These are phyloP conservation scores for Conoideocrella luteorostrata DNA, from an alignment of 2,329 filamentous ascomycete genomes.

Conservation along the genomic window DNA sequence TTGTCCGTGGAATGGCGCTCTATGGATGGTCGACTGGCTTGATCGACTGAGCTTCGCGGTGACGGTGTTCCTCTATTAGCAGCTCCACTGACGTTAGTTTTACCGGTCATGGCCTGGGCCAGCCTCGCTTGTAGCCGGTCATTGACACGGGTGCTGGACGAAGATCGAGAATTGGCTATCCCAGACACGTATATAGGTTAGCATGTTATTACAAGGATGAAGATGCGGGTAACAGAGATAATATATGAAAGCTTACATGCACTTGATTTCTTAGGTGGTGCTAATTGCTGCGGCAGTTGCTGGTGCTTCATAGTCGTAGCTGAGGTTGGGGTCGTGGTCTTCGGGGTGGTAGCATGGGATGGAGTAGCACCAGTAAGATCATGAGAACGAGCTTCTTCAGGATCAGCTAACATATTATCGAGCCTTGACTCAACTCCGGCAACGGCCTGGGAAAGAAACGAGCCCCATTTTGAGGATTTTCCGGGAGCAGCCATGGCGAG, in stretches of 20 bases:
- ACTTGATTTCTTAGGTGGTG: conserved; percentile 26
- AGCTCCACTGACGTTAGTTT: conserved; percentile 34
- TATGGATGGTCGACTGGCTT: conserved; percentile 19
- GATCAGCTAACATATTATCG: conserved; percentile 84
- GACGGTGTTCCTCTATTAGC: conserved; percentile 37
- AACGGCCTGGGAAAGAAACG: conserved; percentile 81
- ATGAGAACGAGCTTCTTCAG: conserved; percentile 42
- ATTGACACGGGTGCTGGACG: conserved; percentile 58
- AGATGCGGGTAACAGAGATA: too few species aligned
- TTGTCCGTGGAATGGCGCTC: conserved; percentile 22
- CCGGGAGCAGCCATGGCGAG: conserved; percentile 40
- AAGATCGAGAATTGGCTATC: conserved; percentile 56
- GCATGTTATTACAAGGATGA: too few species aligned
- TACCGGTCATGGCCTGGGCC: conserved; percentile 78
- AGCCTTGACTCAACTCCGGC: conserved; percentile 89
- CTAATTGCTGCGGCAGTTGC: conserved; percentile 1
- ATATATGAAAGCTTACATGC: conserved; percentile 11
- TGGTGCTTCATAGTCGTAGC: conserved; percentile 20
- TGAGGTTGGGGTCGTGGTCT: background rate
- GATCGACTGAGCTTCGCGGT: conserved; percentile 31
- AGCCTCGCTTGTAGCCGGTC: conserved; percentile 85
- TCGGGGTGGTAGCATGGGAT: background rate
- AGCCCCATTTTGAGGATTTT: conserved; percentile 60
- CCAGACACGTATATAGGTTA: too few species aligned
- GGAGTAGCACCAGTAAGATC: conserved; percentile 2